Evolutionary conservation across 148 eudicot genomes (phyloP), one percentile per base, ranked within the genome.

Genomic region (Silene conica): DNA sequence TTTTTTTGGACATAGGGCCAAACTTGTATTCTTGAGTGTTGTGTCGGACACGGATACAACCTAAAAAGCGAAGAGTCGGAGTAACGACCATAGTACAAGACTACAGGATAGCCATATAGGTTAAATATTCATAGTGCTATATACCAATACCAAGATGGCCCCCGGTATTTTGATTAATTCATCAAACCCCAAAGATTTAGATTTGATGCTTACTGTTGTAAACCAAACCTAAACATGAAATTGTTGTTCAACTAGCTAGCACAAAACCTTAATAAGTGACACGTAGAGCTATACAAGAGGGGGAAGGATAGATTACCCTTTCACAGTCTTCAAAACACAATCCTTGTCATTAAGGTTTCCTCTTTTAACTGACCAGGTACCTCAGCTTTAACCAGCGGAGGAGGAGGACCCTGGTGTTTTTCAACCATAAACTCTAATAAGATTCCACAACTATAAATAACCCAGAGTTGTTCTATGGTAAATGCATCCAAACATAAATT

Each of bases 291-390:
- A 34, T 34, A 68, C 16, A 46, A 46, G 55, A 45, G 56, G 22
- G 71, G 55, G 56, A 68, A 21, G 28, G n/a, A 45, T 31, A 77
- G 6, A 76, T 81, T 89, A 92, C 98, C 98, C 97, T 85, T 95
- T 92, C 22, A 95, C 96, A 43, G 96, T 92, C 84, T 92, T 95
- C 87, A 95, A 79, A 26, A 95, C 97, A 73, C 90, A 86, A 12
- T 91, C 98, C 81, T 89, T 85, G 0, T 95, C 97, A 34, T 93
- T 92, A 55, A 95, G 90, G 64, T 18, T 86, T 16, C 87, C 97
- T 84, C 86, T 92, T 57, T 85, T 90, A 74, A 70, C 92, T 20
- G 96, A 95, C 98, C 97, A 95, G 98, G 97, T 18, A 84, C 90
- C 69, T 91, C 98, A 82, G 98, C 97, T 82, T 94, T 94, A 55